These are phyloP conservation scores for Trypanosomatidae sp. DNA, from an alignment of 208 protist genomes.

Conservation along the genomic window DNA sequence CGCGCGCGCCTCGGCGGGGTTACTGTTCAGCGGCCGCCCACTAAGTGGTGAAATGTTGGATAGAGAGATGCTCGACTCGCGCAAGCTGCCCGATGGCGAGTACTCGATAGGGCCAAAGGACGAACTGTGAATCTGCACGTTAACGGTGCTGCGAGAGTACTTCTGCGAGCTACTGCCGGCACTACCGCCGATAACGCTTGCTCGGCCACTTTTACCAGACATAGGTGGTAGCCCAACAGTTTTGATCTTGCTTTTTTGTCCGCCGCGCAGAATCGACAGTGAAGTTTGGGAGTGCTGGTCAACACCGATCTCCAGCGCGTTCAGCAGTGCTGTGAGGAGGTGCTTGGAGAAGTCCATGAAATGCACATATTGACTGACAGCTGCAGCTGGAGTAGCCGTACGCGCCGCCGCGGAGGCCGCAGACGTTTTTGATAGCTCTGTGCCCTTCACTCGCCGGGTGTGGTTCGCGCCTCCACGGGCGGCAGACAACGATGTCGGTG, in stretches of 20 bases:
- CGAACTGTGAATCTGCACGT: not conserved
- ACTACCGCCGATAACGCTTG: not conserved
- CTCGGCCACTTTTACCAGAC: not conserved
- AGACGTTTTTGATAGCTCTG: not conserved
- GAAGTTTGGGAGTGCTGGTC: conserved; percentile 16
- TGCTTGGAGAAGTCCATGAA: conserved; percentile 29
- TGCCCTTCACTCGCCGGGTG: not conserved
- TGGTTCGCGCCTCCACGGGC: not conserved
- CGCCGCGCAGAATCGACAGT: conserved; percentile 7
- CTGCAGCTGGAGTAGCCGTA: not conserved
- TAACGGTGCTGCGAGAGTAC: not conserved
- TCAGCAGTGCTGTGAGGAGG: conserved; percentile 21
- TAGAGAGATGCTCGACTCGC: not conserved
- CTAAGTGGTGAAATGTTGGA: not conserved
- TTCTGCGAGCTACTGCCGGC: not conserved
- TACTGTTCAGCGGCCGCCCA: not conserved
- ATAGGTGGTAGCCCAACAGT: not conserved
- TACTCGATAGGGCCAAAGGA: not conserved
- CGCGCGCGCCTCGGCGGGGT: not conserved
- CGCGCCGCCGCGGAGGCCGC: not conserved
- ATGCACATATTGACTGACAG: conserved; percentile 9
- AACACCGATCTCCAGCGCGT: conserved; percentile 26
- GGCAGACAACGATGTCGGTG: not conserved
- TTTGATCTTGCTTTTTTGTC: not conserved
- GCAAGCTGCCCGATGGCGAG: not conserved